Base-by-base conservation (phyloP, 2,329 filamentous ascomycete species). In the Aspergillus sp. region DNA sequence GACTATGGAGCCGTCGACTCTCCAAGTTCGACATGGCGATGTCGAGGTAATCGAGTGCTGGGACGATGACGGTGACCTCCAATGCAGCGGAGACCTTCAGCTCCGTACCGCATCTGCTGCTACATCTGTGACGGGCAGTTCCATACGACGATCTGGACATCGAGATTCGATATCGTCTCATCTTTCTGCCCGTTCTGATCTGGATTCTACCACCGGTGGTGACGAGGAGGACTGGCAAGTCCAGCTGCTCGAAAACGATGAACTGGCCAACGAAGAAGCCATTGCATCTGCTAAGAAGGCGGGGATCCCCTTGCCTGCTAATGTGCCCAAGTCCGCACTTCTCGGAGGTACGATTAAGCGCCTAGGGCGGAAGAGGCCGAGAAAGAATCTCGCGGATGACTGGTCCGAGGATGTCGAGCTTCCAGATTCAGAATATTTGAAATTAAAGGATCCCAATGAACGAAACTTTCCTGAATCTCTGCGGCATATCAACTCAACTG, bases 141-240 rank as follows among this genome's bases (percentile, higher is more conserved):
- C 70, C 41, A 56, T 67, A 41, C 65, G 66, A 29, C 66, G 63
- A 32, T 71, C 68, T 8, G 66, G 64, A 49, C 77, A 81, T 51
- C 80, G 86, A 53, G 85, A 89, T 58, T 89, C 86, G 12, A 81
- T 85, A 47, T 95, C 90, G 1, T 94, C 87, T 48, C 85, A 87
- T 57, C 72, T 82, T 54, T 94, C 89, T 12, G 80, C 88, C 58
- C 85, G 85, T 57, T 95, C 88, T 46, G 90, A 94, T 61, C 79
- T 88, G 41, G 85, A 88, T 44, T 88, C 84, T 1, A 73, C 81
- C 54, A 78, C 79, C 47, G 75, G 69, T 51, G 86, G 82, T 51
- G 88, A 94, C 59, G 88, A 95, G 59, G 88, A 95, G 59, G 88
- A 95, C 67, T 89, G 83, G 74, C 88, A 96, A 57, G 79, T 97